Conservation (phyloP, 192 early-diverging fungal species). For the Coemansia sp. region DNA sequence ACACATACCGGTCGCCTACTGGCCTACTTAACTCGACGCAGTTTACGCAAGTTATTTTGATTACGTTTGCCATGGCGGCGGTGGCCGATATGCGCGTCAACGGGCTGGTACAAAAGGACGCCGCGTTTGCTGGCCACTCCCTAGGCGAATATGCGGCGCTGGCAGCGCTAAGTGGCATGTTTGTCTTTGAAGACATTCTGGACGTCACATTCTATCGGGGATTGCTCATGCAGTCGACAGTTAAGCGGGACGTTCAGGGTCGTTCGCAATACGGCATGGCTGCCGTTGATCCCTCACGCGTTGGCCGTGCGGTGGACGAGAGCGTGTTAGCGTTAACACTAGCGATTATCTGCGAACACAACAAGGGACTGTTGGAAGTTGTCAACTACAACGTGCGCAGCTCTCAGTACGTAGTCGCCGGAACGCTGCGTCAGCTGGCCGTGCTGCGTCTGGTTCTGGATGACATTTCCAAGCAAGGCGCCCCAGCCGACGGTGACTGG, state of each 20-base stretch:
- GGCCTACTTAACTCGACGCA: slow-evolving; percentile 92
- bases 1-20: slow-evolving; percentile 76
- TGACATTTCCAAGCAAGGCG: slow-evolving; percentile 67
- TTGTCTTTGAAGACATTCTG: slow-evolving; percentile 77
- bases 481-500: slow-evolving; percentile 73
- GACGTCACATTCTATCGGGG: slow-evolving; percentile 95
- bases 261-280: slow-evolving; percentile 93
- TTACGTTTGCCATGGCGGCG: slow-evolving; percentile 79
- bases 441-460: slow-evolving; percentile 79
- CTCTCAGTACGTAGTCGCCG: slow-evolving; percentile 91
- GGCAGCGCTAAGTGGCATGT: slow-evolving; percentile 73
- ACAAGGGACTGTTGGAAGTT: slow-evolving; percentile 77
- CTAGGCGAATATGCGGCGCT: slow-evolving; percentile 91
- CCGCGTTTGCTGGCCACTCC: slow-evolving; percentile 89
- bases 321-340: slow-evolving; percentile 67
- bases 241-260: slow-evolving; percentile 72
- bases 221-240: slow-evolving; percentile 94
- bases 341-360: slow-evolving; percentile 69
- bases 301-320: slow-evolving; percentile 74
- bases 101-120: slow-evolving; percentile 75
- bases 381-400: slow-evolving; percentile 96
- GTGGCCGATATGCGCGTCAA: slow-evolving; percentile 86
- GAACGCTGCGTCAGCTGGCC: slow-evolving; percentile 74
- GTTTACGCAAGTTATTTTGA: slow-evolving; percentile 88
- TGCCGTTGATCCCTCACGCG: slow-evolving; percentile 85